Percentiles rank a stretch among this genome's conserved stretches.
phyloP scores from a whole-genome alignment of 352 stramenopile genomes.

The Globisporangium canariense region DNA sequence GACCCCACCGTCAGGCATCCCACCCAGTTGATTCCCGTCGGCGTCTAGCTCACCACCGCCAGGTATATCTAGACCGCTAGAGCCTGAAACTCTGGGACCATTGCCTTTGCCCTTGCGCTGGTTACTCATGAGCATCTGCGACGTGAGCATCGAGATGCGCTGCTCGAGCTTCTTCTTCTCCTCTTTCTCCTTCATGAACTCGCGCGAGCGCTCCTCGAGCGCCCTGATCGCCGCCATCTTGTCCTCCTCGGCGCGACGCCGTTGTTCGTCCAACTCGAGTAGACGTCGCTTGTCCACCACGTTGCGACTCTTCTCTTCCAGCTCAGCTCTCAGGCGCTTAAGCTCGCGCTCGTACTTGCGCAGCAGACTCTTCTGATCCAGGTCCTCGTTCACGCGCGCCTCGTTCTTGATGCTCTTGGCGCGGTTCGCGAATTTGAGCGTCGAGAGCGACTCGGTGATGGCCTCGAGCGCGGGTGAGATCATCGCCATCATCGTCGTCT shows the following conservation, averaged over 20 bases:
- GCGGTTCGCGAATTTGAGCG: conserved; percentile 93
- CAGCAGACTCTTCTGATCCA: conserved; percentile 91
- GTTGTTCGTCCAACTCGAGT: conserved; percentile 87
- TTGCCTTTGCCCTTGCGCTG: conserved; percentile 28
- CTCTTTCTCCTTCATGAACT: conserved; percentile 96
- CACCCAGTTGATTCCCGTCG: conserved; percentile 13
- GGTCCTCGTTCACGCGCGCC: conserved; percentile 88
- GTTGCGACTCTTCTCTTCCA: conserved; percentile 91
- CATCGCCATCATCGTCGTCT: conserved; percentile 97
- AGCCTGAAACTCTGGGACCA: conserved; percentile 6
- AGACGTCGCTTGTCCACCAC: conserved; percentile 92
- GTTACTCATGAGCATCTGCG: conserved; percentile 90
- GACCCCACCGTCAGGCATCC: conserved; percentile 14
- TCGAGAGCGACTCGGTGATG: conserved; percentile 90
- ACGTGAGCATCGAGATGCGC: conserved; percentile 89
- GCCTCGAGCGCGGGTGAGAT: conserved; percentile 88
- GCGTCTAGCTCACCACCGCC: conserved; percentile 14
- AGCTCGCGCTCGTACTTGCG: conserved; percentile 95
- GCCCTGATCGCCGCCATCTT: conserved; percentile 94
- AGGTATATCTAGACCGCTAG: background rate
- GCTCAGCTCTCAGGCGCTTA: conserved; percentile 88
- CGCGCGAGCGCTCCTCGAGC: conserved; percentile 85
- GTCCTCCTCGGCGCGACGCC: conserved; percentile 89
- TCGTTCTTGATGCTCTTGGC: conserved; percentile 93
- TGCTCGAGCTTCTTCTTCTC: conserved; percentile 94